A percentile compares a stretch with the other conserved stretches of the same genome.
Conservation (phyloP, 2,329 filamentous ascomycete species). For the Claviceps maximensis region DNA sequence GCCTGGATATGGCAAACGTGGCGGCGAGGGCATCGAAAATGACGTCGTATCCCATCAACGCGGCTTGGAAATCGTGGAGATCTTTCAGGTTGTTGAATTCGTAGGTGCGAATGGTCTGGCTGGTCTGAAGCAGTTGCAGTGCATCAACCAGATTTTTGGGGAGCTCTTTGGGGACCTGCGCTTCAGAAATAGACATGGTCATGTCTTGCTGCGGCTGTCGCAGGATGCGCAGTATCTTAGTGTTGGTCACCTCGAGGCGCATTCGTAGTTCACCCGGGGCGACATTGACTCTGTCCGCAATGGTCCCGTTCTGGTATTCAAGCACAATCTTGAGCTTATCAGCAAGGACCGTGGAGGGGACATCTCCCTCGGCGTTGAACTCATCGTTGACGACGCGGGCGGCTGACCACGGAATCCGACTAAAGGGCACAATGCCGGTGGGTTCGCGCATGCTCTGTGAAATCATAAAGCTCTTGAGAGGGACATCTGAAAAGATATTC, state of each 20-base stretch:
- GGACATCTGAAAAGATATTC: constrained; percentile 55
- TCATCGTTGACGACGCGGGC: constrained; percentile 61
- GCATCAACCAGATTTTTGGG: constrained; percentile 50
- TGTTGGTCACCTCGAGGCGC: constrained; percentile 48
- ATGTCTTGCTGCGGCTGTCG: constrained; percentile 66
- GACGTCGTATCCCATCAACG: constrained; percentile 69
- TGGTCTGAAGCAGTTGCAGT: constrained; percentile 41
- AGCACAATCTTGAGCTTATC: constrained; percentile 64
- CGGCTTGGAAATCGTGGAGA: constrained; percentile 65
- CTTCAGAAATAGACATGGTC: constrained; percentile 61
- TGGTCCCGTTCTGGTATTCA: constrained; percentile 60
- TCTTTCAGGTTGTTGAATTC: constrained; percentile 53
- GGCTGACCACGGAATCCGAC: constrained; percentile 49
- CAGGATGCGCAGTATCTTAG: constrained; percentile 50
- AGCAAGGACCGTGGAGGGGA: constrained; percentile 57
- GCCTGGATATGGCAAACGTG: constrained; percentile 68
- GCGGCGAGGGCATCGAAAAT: constrained; percentile 59
- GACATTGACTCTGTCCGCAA: constrained; percentile 76
- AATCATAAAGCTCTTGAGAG: constrained; percentile 52
- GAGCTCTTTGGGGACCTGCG: constrained; percentile 47
- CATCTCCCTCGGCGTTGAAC: constrained; percentile 43
- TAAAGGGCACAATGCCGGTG: constrained; percentile 36
- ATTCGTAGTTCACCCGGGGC: constrained; percentile 60
- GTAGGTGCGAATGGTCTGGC: constrained; percentile 58
- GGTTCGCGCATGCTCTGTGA: constrained; percentile 36